Percentiles rank a stretch among this genome's conserved stretches.
phyloP scores from a whole-genome alignment of 805 yeast genomes.

The Candida krabiensis region DNA sequence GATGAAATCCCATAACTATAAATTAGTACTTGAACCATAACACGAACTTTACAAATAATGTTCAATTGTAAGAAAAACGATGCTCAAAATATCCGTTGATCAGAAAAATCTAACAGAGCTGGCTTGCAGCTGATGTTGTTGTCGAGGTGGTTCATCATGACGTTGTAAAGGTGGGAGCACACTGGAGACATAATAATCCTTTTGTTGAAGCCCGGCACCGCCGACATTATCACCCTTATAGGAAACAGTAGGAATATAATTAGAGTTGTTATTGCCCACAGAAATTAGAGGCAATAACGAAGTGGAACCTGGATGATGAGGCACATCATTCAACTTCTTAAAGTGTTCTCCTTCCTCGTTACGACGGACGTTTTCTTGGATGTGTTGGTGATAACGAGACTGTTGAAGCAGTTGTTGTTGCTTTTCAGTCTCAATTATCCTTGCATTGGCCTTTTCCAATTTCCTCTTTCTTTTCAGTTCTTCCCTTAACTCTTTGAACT shows the following conservation, averaged over 20 bases:
- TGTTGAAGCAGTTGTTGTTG: slow-evolving; percentile 4
- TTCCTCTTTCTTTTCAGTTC: slow-evolving; percentile 35
- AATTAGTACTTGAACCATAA: too few species aligned
- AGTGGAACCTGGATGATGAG: background rate
- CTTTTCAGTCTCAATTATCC: slow-evolving; percentile 15
- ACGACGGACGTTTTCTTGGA: slow-evolving; percentile 2
- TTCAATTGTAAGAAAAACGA: slow-evolving; percentile 4
- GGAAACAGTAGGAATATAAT: background rate
- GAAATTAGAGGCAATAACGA: background rate
- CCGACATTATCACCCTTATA: background rate
- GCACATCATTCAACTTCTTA: slow-evolving; percentile 2
- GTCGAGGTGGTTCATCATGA: slow-evolving; percentile 9
- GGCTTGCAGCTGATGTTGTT: slow-evolving; percentile 5
- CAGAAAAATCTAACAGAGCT: slow-evolving; percentile 8
- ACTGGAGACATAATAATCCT: slow-evolving; percentile 8
- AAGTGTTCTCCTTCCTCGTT: slow-evolving; percentile 4
- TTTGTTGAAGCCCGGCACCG: background rate
- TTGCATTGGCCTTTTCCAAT: slow-evolving; percentile 19
- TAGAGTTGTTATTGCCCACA: background rate
- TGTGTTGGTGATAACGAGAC: slow-evolving; percentile 1
- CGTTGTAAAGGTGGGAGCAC: slow-evolving; percentile 16
- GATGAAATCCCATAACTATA: background rate
- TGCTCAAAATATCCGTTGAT: background rate
- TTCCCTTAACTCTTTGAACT: slow-evolving; percentile 50
- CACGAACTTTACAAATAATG: too few species aligned